A percentile compares a stretch with the other conserved stretches of the same genome.
Evolutionary conservation across 306 rosid species (phyloP).

Genomic region (Prosopis cineraria): DNA sequence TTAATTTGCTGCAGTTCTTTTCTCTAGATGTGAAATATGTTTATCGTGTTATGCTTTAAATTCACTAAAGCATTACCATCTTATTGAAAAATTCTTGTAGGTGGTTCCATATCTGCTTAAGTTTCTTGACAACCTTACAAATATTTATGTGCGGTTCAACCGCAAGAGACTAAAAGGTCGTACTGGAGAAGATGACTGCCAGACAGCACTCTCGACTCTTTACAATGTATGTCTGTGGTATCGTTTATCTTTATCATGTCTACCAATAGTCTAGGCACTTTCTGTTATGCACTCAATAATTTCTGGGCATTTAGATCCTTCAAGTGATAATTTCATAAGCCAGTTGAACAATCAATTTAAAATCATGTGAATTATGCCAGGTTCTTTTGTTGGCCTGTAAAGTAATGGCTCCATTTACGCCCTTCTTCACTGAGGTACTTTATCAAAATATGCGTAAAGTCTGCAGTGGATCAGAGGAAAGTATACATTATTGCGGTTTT

Average conservation of each 20-base stretch:
- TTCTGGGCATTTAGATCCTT: slow-evolving; percentile 14
- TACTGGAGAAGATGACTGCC: slow-evolving; percentile 91
- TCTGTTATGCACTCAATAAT: background rate
- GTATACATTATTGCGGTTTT: slow-evolving; percentile 86
- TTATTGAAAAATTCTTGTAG: slow-evolving; percentile 40
- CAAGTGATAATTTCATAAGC: slow-evolving; percentile 17
- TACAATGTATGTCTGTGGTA: slow-evolving; percentile 62
- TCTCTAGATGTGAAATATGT: background rate
- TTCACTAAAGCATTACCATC: slow-evolving; percentile 20
- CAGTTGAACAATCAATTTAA: slow-evolving; percentile 21
- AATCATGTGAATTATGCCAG: slow-evolving; percentile 46
- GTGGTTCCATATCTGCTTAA: slow-evolving; percentile 96
- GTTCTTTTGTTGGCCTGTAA: slow-evolving; percentile 91
- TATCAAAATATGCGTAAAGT: slow-evolving; percentile 92
- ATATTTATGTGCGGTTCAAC: slow-evolving; percentile 91
- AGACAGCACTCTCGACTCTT: slow-evolving; percentile 91
- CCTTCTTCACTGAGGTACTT: slow-evolving; percentile 92
- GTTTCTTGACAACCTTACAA: slow-evolving; percentile 94
- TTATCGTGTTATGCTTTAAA: background rate
- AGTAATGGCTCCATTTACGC: slow-evolving; percentile 99
- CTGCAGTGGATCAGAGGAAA: slow-evolving; percentile 66
- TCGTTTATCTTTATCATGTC: slow-evolving; percentile 6
- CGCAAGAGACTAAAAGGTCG: slow-evolving; percentile 99
- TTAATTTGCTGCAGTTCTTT: slow-evolving; percentile 8
- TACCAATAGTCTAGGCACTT: background rate